A percentile compares a stretch with the other conserved stretches of the same genome.
phyloP scores from a whole-genome alignment of 2,329 filamentous ascomycete genomes.

The Cyphellophora attinorum region DNA sequence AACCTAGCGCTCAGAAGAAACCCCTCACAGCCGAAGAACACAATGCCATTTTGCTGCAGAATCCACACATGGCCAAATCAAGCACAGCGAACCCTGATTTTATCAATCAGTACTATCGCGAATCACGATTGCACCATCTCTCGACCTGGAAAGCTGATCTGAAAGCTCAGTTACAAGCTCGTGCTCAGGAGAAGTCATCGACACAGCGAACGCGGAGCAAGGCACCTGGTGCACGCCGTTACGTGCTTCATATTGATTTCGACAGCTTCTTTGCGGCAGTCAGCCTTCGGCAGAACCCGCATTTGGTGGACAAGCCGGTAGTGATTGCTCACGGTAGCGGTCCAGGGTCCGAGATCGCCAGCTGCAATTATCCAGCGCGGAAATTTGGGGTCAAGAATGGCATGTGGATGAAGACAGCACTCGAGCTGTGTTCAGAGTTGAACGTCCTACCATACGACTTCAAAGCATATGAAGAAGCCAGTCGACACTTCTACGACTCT shows the following conservation, averaged over 20 bases:
- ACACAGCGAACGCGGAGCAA: slow-evolving; percentile 40
- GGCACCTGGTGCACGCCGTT: slow-evolving; percentile 58
- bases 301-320: slow-evolving; percentile 67
- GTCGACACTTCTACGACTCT: slow-evolving; percentile 73
- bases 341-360: slow-evolving; percentile 86
- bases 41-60: slow-evolving; percentile 72
- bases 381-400: slow-evolving; percentile 86
- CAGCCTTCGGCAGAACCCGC: slow-evolving; percentile 67
- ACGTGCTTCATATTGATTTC: slow-evolving; percentile 93
- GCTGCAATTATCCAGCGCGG: slow-evolving; percentile 89
- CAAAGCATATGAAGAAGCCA: slow-evolving; percentile 85
- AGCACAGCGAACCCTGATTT: slow-evolving; percentile 91
- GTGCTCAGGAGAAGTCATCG: slow-evolving; percentile 60
- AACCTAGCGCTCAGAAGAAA: slow-evolving; percentile 17
- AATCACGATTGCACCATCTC: slow-evolving; percentile 88
- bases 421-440: slow-evolving; percentile 72
- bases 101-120: slow-evolving; percentile 85
- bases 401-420: slow-evolving; percentile 97
- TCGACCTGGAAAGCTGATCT: slow-evolving; percentile 95
- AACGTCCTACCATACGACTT: slow-evolving; percentile 95
- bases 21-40: slow-evolving; percentile 80
- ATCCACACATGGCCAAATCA: slow-evolving; percentile 77
- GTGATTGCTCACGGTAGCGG: slow-evolving; percentile 84
- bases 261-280: slow-evolving; percentile 98
- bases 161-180: slow-evolving; percentile 75